Evolutionary conservation across 352 stramenopile species (phyloP), one percentile per base, ranked within the genome.

Genomic region (Aphanomyces stellatus): DNA sequence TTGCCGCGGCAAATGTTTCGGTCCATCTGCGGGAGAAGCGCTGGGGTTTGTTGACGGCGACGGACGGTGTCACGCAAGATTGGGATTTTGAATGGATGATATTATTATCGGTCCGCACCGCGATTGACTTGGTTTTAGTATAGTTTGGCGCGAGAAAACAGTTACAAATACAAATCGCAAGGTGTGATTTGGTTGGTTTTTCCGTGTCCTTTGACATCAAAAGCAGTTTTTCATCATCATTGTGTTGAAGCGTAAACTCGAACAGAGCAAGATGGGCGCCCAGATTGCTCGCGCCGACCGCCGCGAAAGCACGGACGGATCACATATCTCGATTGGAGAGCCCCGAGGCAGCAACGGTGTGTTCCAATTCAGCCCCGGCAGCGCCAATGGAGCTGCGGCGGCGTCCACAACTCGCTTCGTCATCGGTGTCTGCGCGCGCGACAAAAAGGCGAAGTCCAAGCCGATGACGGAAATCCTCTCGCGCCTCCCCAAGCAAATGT

Each of bases 361-460:
- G 40, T 67, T 67, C 37, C 31, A 4, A 15, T 67, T 67, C 49
- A 35, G 49, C 17, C 17, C 35, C 11, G 46, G 24, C 15, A 46
- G 28, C 35, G n/a, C 37, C 2, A 31, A 57, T 34, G 6, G 27
- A 22, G n/a, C n/a, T n/a, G 25, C 24, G 33, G 25, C 25, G 4
- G 7, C 24, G 5, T 42, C 60, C 41, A 31, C 37, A 13, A 19
- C 33, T 25, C 60, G 37, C n/a, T 67, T 65, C 37, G 63, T 70
- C 17, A 70, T 99, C 25, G 97, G 97, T 35, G 95, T 99, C 43
- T 99, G 96, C 74, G 97, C 97, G 42, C 98, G 99, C 94, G 95
- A 98, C 72, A 98, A 98, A 76, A 99, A 99, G 78, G 82, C 83
- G 13, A 80, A 77, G 8, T 98, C 91, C 22, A 94, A 96, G 69